These are phyloP conservation scores for Elsinoe ampelina DNA, from an alignment of 2,329 filamentous ascomycete species.

Conservation along the genomic window DNA sequence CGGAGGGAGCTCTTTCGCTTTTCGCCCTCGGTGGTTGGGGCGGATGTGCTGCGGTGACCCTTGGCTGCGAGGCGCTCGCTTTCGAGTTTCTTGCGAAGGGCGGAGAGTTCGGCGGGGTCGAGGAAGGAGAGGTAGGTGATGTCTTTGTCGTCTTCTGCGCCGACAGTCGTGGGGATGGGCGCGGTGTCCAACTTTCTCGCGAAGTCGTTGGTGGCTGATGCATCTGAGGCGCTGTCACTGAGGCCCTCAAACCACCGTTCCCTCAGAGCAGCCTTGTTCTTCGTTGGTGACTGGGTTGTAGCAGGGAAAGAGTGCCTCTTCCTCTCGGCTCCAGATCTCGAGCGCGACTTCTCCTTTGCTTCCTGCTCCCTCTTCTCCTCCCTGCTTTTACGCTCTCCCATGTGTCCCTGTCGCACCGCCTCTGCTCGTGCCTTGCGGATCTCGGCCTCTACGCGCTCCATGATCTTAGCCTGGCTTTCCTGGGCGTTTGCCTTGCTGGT, in stretches of 20 bases:
- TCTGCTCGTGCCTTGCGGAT: slow-evolving; percentile 20
- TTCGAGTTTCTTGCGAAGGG: slow-evolving; percentile 47
- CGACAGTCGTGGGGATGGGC: slow-evolving; percentile 31
- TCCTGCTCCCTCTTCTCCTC: not conserved
- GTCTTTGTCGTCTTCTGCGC: slow-evolving; percentile 26
- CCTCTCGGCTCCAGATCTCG: not conserved
- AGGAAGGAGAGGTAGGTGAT: slow-evolving; percentile 48
- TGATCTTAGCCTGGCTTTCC: slow-evolving; percentile 18
- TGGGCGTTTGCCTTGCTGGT: not conserved
- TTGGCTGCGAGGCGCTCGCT: slow-evolving; percentile 42
- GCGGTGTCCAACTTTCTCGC: slow-evolving; percentile 39
- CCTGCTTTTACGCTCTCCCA: not conserved
- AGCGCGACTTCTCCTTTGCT: slow-evolving; percentile 20
- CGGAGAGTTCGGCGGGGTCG: slow-evolving; percentile 43
- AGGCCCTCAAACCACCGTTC: slow-evolving; percentile 34
- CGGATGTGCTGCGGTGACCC: slow-evolving; percentile 25
- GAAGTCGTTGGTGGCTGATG: slow-evolving; percentile 37
- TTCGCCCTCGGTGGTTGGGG: slow-evolving; percentile 17
- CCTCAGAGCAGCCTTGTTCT: slow-evolving; percentile 39
- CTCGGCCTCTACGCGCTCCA: slow-evolving; percentile 23
- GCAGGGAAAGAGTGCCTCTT: slow-evolving; percentile 9
- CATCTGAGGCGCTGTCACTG: not conserved
- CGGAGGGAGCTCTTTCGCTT: slow-evolving; percentile 48
- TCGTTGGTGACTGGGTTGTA: not conserved
- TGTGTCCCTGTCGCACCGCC: slow-evolving; percentile 14